Base-by-base conservation (phyloP, 495 filamentous ascomycete genomes). In the Elasticomyces elasticus region DNA sequence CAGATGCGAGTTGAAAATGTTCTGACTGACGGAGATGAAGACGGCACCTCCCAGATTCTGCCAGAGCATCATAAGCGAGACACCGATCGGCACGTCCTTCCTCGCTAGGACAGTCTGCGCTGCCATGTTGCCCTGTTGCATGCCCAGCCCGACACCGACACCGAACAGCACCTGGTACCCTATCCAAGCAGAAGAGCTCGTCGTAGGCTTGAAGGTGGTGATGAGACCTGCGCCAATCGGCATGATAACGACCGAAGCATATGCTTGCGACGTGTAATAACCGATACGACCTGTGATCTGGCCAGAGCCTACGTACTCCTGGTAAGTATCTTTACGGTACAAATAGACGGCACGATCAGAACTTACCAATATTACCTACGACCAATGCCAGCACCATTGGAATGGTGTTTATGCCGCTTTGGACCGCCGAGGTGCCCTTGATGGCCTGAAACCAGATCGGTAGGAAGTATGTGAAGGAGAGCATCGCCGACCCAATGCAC, bases 391-490 rank as follows among this genome's bases (percentile, higher is more conserved):
- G 72, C 19, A 94, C 77, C 67, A 86, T 73, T 0, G 89, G 89
- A 11, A 95, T 69, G 56, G 82, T 86, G 67, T 79, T 79, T 64
- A 94, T 84, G 20, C 89, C 89, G 0, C 84, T 88, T 31, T 78
- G 70, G 12, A 80, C 77, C 12, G 89, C 84, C 0, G 72, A 72
- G 0, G 77, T 79, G 45, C 75, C 78, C 64, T 89, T 83, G 66
- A 95, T 81, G 5, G 86, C 79, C 62, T 95, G 89, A 74, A 95
- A 94, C 84, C 85, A 95, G 59, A 91, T 84, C 0, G 89, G 88
- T 19, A 94, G 68, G 72, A 84, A 84, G 50, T 63, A 38, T 4
- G 26, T 27, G 17, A 47, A 47, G 2, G 38, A 22, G 25, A 45
- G n/a, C 30, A 55, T 46, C 12, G 9, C 11, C 5, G 41, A 43